Conservation (phyloP, 192 early-diverging fungal genomes). For the Coemansia reversa region DNA sequence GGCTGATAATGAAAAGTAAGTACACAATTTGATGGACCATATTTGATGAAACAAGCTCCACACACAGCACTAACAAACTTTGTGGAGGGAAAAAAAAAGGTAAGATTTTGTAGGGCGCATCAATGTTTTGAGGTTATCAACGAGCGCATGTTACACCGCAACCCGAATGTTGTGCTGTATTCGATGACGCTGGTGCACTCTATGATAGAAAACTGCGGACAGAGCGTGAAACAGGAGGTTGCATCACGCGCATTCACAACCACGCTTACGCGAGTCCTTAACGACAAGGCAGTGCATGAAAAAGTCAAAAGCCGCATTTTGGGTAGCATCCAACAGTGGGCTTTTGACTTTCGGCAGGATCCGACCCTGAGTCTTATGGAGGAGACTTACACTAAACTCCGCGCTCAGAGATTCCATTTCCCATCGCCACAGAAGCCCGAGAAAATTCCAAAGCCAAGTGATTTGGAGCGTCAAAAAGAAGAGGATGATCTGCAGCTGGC, state of each 20-base stretch:
- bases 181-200: slow-evolving; percentile 78
- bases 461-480: slow-evolving; percentile 86
- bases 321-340: slow-evolving; percentile 90
- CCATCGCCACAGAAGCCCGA: slow-evolving; percentile 81
- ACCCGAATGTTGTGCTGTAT: slow-evolving; percentile 78
- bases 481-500: slow-evolving; percentile 94
- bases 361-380: slow-evolving; percentile 78
- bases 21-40: background rate
- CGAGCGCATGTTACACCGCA: slow-evolving; percentile 72
- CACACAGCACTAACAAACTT: background rate
- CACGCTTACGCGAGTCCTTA: slow-evolving; percentile 70
- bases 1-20: slow-evolving; percentile 40
- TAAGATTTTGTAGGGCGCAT: slow-evolving; percentile 52
- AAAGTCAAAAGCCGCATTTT: slow-evolving; percentile 76
- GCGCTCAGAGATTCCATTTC: slow-evolving; percentile 58
- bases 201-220: slow-evolving; percentile 87
- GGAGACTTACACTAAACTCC: slow-evolving; percentile 62
- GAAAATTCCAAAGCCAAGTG: slow-evolving; percentile 65
- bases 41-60: background rate
- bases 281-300: slow-evolving; percentile 75
- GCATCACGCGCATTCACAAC: slow-evolving; percentile 83
- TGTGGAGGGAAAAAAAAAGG: background rate
- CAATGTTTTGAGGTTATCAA: slow-evolving; percentile 70
- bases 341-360: slow-evolving; percentile 78
- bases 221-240: slow-evolving; percentile 77